These are phyloP conservation scores for Emergomyces pasteurianus DNA, from an alignment of 2,329 filamentous ascomycete genomes.

Conservation along the genomic window DNA sequence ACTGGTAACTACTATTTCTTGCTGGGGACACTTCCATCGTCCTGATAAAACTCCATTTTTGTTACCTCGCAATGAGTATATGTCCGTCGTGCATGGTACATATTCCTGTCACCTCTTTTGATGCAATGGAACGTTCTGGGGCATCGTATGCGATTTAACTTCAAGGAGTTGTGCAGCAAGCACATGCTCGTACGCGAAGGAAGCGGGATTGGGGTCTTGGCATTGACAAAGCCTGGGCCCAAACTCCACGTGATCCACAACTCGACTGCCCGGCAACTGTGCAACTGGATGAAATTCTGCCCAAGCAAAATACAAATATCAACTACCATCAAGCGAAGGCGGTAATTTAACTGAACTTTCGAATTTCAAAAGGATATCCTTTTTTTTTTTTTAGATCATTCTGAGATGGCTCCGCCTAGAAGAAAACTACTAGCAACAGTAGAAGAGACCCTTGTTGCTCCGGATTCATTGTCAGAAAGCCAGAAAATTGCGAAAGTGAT, in stretches of 20 bases:
- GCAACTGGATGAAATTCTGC: background rate
- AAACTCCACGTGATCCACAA: background rate
- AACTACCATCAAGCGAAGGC: background rate
- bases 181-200: too few relatives aligned
- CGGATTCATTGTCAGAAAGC: constrained; percentile 40
- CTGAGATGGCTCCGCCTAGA: constrained; percentile 58
- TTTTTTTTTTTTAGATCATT: too few relatives aligned
- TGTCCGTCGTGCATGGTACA: too few relatives aligned
- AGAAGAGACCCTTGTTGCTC: constrained; percentile 53
- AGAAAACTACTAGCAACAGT: constrained; percentile 66
- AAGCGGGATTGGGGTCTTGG: too few relatives aligned
- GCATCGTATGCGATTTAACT: background rate
- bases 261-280: background rate
- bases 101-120: too few relatives aligned
- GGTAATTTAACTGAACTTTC: background rate
- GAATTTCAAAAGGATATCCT: background rate
- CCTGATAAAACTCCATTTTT: too few relatives aligned
- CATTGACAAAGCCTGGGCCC: background rate
- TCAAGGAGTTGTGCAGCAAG: too few relatives aligned
- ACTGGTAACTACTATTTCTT: background rate
- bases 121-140: too few relatives aligned
- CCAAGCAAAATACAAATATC: background rate
- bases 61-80: too few relatives aligned
- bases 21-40: background rate
- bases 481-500: constrained; percentile 64